phyloP scores from a whole-genome alignment of 2,329 filamentous ascomycete species.

The Penicillium sp. region DNA sequence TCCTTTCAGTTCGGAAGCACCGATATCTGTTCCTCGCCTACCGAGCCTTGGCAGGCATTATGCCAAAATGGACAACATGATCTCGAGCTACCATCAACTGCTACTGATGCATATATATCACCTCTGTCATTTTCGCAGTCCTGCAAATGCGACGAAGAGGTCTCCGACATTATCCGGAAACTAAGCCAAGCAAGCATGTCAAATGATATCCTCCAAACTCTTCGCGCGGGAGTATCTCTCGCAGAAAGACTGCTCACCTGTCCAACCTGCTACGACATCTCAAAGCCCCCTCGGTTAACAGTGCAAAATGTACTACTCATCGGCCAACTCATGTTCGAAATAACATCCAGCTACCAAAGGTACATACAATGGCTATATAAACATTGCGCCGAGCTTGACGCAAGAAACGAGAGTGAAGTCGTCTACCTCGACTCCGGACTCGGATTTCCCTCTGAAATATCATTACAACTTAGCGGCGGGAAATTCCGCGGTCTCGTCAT shows the following conservation, averaged over 20 bases:
- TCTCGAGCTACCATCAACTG: not conserved
- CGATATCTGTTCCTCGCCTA: constrained; percentile 15
- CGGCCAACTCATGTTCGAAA: constrained; percentile 27
- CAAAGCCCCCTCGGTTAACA: constrained; percentile 28
- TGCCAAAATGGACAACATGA: not conserved
- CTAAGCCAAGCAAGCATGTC: constrained; percentile 18
- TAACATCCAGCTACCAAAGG: constrained; percentile 27
- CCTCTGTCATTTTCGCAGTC: constrained; percentile 17
- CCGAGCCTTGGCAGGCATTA: constrained; percentile 14
- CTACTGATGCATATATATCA: constrained; percentile 11
- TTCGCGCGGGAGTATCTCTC: constrained; percentile 18
- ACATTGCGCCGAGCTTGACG: constrained; percentile 15
- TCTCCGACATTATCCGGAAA: constrained; percentile 19
- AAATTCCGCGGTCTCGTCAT: constrained; percentile 12
- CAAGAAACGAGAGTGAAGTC: constrained; percentile 1
- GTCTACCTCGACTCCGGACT: constrained; percentile 15
- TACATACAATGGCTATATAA: constrained; percentile 28
- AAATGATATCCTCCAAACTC: constrained; percentile 17
- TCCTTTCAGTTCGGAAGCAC: constrained; percentile 16
- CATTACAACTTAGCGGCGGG: constrained; percentile 15
- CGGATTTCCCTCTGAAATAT: constrained; percentile 5
- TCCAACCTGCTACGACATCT: constrained; percentile 29
- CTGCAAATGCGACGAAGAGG: constrained; percentile 26
- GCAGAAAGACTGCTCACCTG: constrained; percentile 24
- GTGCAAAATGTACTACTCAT: constrained; percentile 31